phyloP scores from a whole-genome alignment of 208 protist species.

The Trypanosoma avium region DNA sequence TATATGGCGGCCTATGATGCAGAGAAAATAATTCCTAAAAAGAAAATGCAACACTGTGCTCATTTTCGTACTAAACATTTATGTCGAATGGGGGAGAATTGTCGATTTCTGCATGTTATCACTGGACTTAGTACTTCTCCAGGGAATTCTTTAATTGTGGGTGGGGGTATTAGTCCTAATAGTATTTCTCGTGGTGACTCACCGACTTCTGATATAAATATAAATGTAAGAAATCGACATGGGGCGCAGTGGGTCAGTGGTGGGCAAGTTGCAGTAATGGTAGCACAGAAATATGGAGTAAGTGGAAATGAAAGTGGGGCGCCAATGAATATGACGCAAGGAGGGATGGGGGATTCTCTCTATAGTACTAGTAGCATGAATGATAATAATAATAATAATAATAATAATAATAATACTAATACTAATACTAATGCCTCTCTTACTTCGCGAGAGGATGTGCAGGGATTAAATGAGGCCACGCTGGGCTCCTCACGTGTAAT shows the following conservation, averaged over 20 bases:
- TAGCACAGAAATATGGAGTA: slow-evolving; percentile 11
- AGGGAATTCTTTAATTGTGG: neutral
- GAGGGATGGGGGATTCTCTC: neutral
- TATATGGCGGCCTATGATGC: slow-evolving; percentile 59
- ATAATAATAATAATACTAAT: neutral
- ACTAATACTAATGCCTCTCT: neutral
- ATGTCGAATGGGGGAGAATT: slow-evolving; percentile 75
- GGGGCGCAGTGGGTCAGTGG: slow-evolving; percentile 2
- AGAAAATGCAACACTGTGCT: slow-evolving; percentile 85
- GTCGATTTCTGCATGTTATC: slow-evolving; percentile 79
- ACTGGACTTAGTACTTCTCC: slow-evolving; percentile 36
- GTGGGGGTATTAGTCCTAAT: neutral
- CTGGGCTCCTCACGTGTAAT: too few species aligned
- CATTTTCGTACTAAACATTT: slow-evolving; percentile 80
- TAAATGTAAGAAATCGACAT: slow-evolving; percentile 13
- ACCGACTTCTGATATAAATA: slow-evolving; percentile 23
- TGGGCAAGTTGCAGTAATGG: slow-evolving; percentile 7
- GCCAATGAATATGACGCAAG: neutral
- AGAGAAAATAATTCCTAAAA: slow-evolving; percentile 33
- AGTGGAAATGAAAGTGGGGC: neutral
- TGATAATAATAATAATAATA: neutral
- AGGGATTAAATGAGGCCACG: too few species aligned
- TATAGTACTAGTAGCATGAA: neutral
- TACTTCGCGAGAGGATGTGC: too few species aligned
- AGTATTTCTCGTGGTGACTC: slow-evolving; percentile 19